Evolutionary conservation across 768 basidiomycete genomes (phyloP).

Genomic region (Mycena kentingensis): DNA sequence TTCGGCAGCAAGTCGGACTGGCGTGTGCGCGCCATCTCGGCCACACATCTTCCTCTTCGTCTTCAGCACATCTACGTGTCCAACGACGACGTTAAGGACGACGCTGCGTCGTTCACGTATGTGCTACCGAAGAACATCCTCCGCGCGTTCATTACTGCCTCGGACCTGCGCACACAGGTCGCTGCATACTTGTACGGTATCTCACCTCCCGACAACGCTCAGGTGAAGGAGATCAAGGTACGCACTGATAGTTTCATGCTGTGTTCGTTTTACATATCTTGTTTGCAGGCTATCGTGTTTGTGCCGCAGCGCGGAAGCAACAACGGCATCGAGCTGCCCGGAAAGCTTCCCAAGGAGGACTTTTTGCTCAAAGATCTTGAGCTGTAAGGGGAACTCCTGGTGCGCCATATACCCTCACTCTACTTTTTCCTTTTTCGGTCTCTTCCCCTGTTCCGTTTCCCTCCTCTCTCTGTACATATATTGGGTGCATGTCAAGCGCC

Average conservation of each 20-base stretch:
- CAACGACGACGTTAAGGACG: constrained; percentile 98
- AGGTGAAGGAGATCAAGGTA: constrained; percentile 98
- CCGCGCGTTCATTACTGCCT: constrained; percentile 88
- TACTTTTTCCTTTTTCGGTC: no score
- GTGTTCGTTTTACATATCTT: no score
- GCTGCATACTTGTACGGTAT: constrained; percentile 92
- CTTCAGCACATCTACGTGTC: constrained; percentile 99
- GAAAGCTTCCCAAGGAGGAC: constrained; percentile 90
- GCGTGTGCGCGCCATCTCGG: constrained; percentile 97
- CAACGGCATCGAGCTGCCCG: constrained; percentile 88
- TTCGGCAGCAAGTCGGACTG: constrained; percentile 99
- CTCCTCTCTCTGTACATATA: no score
- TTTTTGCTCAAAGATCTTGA: constrained; percentile 94
- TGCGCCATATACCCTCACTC: no score
- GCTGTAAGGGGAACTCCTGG: no score
- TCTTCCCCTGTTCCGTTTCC: no score
- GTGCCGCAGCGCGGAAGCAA: constrained; percentile 94
- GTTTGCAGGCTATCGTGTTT: neutral
- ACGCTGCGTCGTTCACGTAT: constrained; percentile 91
- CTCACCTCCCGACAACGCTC: constrained; percentile 93
- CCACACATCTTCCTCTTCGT: constrained; percentile 93
- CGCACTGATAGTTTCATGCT: no score
- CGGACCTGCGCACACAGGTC: constrained; percentile 95
- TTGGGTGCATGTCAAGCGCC: no score
- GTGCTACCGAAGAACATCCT: constrained; percentile 97